Base-by-base conservation (phyloP, 1,139 yeast genomes). In the Hyphopichia fennica region DNA sequence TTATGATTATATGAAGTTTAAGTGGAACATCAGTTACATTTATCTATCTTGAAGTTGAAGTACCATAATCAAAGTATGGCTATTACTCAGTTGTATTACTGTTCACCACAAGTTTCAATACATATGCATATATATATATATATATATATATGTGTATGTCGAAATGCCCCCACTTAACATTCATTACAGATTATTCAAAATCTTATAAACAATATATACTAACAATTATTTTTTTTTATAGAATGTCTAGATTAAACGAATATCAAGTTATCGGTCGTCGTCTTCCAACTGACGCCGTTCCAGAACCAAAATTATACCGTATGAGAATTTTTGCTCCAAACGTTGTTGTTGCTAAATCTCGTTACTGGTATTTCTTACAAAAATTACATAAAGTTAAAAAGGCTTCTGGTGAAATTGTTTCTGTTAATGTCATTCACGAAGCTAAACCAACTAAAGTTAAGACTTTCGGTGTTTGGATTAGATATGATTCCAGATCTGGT, bases 401-500 rank as follows among this genome's bases (percentile, higher is more conserved):
- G 84, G 95, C 99, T 65, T 89, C 96, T 66, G 99, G 99, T 86
- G 99, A 93, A 82, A 81, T 93, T 69, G 96, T 93, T 64, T 81
- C 97, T 56, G 84, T 93, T 66, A 90, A 89, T 84, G 77, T 77
- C 69, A 87, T 95, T 74, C 71, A 85, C 70, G 99, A 93, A 82
- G 81, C 91, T 73, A 89, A 82, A 82, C 99, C 99, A 78, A 88
- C 96, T 79, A 91, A 89, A 84, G 98, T 93, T 71, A 93, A 93
- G 93, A 93, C 91, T 89, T 93, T 90, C 73, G 99, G 98, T 82
- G 77, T 95, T 81, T 93, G 99, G 99, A 86, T 93, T 75, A 91
- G 99, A 84, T 93, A 95, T 89, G 99, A 95, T 75, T 93, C 99
- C 62, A 95, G 99, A 86, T 95, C 99, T 62, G 99, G 99, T 82